Base-by-base conservation (phyloP, 1,139 yeast genomes). In the Debaryomyces coudertii region DNA sequence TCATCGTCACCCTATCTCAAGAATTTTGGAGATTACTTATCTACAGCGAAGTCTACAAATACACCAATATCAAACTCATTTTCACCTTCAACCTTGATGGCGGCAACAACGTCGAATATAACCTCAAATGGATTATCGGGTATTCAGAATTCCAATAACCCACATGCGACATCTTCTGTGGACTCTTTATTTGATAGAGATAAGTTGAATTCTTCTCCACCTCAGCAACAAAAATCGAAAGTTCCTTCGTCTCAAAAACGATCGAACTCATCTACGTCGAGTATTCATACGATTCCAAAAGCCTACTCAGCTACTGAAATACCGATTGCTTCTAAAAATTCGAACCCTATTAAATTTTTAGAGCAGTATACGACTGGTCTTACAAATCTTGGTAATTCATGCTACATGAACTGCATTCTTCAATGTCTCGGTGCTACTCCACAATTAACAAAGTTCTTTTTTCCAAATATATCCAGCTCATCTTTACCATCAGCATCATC, bases 341-440 rank as follows among this genome's bases (percentile, higher is more conserved):
- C 51, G 1, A 56, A 53, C 45, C 59, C 66, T 2, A 46, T 52
- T 1, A 60, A 56, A 27, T 64, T 69, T 45, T 58, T 71, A 9
- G 68, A 67, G 38, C 67, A 64, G 43, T 71, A 68, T 49, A 56
- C 72, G 3, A 75, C 80, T 0, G 96, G 97, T 0, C 71, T 93
- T 29, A 77, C 77, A 42, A 93, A 93, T 60, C 74, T 88, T 52
- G 97, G 98, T 0, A 93, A 90, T 58, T 87, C 97, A 0, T 93
- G 99, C 65, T 93, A 93, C 63, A 86, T 93, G 85, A 93, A 93
- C 65, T 88, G 97, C 57, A 79, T 93, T 47, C 66, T 93, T 14
- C 99, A 93, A 65, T 92, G 98, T 61, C 68, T 93, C 30, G 78
- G 67, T 5, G 79, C 70, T 8, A 74, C 69, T 20, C 77, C 72